A percentile compares a stretch with the other conserved stretches of the same genome.
These are phyloP conservation scores for Cercospora berteroae DNA, from an alignment of 2,329 filamentous ascomycete species.

Conservation along the genomic window DNA sequence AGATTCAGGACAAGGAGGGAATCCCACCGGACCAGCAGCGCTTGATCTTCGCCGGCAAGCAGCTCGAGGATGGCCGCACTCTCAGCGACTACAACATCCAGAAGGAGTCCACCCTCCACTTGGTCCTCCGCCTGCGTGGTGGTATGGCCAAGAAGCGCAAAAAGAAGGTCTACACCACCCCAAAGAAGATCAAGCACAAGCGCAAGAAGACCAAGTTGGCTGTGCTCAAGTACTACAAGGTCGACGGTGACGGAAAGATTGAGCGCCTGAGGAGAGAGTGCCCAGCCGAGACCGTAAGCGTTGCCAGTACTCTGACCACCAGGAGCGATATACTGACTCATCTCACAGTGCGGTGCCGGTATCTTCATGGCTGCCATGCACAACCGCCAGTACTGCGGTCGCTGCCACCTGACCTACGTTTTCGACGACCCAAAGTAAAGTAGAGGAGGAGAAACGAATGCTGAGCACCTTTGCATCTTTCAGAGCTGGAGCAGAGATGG, in stretches of 20 bases:
- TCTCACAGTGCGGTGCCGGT: conserved; percentile 89
- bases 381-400: conserved; percentile 95
- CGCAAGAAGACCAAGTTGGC: conserved; percentile 99
- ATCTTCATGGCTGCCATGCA: conserved; percentile 99
- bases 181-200: conserved; percentile 99
- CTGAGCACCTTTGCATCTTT: background rate
- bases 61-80: conserved; percentile 98
- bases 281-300: conserved; percentile 77
- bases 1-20: conserved; percentile 97
- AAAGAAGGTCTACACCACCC: conserved; percentile 99
- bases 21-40: conserved; percentile 99
- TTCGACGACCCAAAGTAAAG: conserved; percentile 57
- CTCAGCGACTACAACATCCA: conserved; percentile 99
- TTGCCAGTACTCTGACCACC: conserved; percentile 27
- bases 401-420: conserved; percentile 69
- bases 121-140: conserved; percentile 97
- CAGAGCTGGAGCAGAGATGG: background rate
- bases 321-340: conserved; percentile 11
- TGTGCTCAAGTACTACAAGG: conserved; percentile 99
- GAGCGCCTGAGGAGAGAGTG: conserved; percentile 98
- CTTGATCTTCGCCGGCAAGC: conserved; percentile 99
- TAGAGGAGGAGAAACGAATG: conserved; percentile 6
- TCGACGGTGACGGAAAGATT: conserved; percentile 99
- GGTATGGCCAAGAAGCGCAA: conserved; percentile 97
- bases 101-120: conserved; percentile 98